Percentiles rank a stretch among this genome's conserved stretches.
phyloP scores from a whole-genome alignment of 2,329 filamentous ascomycete species.

The Grosmannia penicillata region DNA sequence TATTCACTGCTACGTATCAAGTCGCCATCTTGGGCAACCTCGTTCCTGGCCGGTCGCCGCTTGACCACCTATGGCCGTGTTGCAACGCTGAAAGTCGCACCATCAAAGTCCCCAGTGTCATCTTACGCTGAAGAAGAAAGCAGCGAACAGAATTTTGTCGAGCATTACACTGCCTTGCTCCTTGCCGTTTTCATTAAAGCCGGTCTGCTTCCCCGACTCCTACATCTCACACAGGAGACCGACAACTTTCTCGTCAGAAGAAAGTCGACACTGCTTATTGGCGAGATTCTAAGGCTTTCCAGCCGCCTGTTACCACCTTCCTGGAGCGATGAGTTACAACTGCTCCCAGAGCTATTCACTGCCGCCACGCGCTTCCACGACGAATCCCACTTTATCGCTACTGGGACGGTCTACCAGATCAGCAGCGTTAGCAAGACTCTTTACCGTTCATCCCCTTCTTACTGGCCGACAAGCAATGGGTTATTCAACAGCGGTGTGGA shows the following conservation, averaged over 20 bases:
- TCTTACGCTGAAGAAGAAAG: constrained; percentile 48
- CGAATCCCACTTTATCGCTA: constrained; percentile 64
- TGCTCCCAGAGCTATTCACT: constrained; percentile 73
- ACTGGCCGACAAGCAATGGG: constrained; percentile 21
- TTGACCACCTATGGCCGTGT: constrained; percentile 96
- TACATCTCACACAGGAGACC: constrained; percentile 52
- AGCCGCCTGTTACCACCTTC: constrained; percentile 69
- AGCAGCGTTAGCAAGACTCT: constrained; percentile 92
- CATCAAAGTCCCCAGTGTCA: constrained; percentile 27
- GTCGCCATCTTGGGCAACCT: constrained; percentile 84
- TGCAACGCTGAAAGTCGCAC: constrained; percentile 58
- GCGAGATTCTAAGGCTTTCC: constrained; percentile 80
- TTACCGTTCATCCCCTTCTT: constrained; percentile 56
- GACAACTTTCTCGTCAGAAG: constrained; percentile 60
- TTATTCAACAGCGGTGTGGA: constrained; percentile 24
- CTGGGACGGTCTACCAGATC: constrained; percentile 90
- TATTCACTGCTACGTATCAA: constrained; percentile 77
- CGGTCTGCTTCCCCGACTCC: constrained; percentile 49
- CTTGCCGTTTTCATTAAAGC: constrained; percentile 74
- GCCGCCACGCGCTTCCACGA: constrained; percentile 58
- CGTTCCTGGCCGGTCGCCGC: constrained; percentile 81
- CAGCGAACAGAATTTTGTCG: constrained; percentile 70
- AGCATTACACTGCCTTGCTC: constrained; percentile 85
- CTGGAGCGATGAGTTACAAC: constrained; percentile 74
- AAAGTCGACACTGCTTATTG: constrained; percentile 80